Evolutionary conservation across 495 filamentous ascomycete species (phyloP).

Genomic region (Podospora pseudoanserina): DNA sequence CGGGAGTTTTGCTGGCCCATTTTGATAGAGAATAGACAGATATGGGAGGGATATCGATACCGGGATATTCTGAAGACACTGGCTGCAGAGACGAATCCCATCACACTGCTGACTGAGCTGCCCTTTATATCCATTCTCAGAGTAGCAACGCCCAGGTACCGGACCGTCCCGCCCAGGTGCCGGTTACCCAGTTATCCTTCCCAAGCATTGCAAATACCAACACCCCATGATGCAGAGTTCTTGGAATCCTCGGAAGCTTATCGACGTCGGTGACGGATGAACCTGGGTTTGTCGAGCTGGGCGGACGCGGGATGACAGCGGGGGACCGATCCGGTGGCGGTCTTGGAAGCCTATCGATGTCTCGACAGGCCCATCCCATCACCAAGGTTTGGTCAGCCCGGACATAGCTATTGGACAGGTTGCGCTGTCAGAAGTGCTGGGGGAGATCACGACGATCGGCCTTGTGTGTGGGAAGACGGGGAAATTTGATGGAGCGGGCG

Average conservation of each 20-base stretch:
- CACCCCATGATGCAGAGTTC: neutral
- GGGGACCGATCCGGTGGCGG: conserved; percentile 3
- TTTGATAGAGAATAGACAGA: neutral
- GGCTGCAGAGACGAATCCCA: neutral
- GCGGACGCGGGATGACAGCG: conserved; percentile 7
- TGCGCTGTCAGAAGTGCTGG: neutral
- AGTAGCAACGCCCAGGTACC: neutral
- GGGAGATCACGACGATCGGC: conserved; percentile 6
- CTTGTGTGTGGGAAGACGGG: neutral
- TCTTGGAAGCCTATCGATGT: conserved; percentile 5
- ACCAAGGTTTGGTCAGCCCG: neutral
- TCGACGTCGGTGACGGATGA: neutral
- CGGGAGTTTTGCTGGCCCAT: conserved; percentile 25
- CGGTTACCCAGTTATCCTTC: neutral
- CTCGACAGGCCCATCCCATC: neutral
- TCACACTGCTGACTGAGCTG: neutral
- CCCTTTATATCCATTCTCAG: conserved; percentile 1
- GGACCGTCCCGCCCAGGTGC: neutral
- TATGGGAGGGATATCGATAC: neutral
- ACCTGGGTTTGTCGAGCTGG: neutral
- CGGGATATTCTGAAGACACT: neutral
- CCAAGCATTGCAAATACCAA: neutral
- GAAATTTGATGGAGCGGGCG: neutral
- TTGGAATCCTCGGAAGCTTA: neutral
- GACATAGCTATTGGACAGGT: conserved; percentile 8